Evolutionary conservation across 495 filamentous ascomycete genomes (phyloP).

Genomic region (Xylaria castorea): DNA sequence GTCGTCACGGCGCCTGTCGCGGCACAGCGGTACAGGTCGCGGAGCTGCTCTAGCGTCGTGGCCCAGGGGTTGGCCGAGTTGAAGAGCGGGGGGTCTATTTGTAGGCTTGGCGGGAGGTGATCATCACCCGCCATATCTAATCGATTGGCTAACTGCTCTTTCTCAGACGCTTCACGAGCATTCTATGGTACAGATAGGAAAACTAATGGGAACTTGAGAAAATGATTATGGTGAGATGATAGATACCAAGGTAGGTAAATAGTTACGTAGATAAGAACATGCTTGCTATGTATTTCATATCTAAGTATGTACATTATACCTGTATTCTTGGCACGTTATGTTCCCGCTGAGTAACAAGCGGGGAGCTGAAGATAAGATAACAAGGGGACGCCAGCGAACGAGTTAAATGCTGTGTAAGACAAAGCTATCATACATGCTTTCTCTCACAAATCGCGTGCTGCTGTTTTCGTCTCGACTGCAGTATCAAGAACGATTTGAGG

Average conservation of each 20-base stretch:
- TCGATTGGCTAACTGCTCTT: neutral
- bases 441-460: neutral
- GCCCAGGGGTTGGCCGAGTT: constrained; percentile 78
- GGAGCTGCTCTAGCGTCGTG: constrained; percentile 63
- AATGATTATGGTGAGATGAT: neutral
- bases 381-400: neutral
- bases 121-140: neutral
- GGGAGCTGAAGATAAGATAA: constrained; percentile 25
- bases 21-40: constrained; percentile 59
- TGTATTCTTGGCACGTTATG: neutral
- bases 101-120: constrained; percentile 41
- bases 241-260: neutral
- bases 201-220: neutral
- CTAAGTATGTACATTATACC: neutral
- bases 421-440: neutral
- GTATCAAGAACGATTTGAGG: neutral
- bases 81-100: constrained; percentile 68
- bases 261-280: neutral
- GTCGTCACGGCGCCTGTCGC: constrained; percentile 74
- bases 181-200: neutral
- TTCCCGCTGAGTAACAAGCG: neutral
- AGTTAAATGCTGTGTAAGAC: neutral
- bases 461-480: constrained; percentile 4
- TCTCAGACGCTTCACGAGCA: no score
- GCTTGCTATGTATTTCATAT: constrained; percentile 6